Percentiles rank a stretch among this genome's conserved stretches.
Conservation (phyloP, 352 stramenopile species). For the Pythium oligandrum region DNA sequence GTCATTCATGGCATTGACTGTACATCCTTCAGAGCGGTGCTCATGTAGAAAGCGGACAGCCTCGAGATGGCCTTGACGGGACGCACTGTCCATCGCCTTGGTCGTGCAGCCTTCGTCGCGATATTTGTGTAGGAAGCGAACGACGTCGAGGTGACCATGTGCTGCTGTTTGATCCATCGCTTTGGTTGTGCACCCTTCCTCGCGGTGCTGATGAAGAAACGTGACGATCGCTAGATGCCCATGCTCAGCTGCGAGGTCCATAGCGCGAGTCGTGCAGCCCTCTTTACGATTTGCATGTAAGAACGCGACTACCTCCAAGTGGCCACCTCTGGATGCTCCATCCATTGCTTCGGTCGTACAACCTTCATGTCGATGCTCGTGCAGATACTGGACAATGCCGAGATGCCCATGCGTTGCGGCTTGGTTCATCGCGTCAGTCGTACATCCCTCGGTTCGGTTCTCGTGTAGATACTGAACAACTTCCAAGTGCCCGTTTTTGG, state of each 20-base stretch:
- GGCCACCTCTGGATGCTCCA: too few relatives aligned
- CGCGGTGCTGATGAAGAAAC: constrained; percentile 1
- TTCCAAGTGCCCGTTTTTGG: too few relatives aligned
- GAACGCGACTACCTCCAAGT: too few relatives aligned
- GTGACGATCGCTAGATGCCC: neutral
- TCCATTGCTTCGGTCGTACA: too few relatives aligned
- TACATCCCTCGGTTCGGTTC: too few relatives aligned
- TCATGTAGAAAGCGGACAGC: neutral
- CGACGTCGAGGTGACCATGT: neutral
- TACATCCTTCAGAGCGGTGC: neutral
- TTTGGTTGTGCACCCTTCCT: constrained; percentile 1
- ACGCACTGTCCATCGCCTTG: neutral
- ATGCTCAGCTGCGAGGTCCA: neutral
- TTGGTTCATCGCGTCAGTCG: too few relatives aligned
- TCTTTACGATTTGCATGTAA: too few relatives aligned
- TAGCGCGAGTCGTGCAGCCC: too few relatives aligned
- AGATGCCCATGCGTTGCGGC: too few relatives aligned
- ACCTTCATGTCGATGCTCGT: too few relatives aligned
- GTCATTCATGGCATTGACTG: neutral
- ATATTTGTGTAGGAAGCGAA: constrained; percentile 1
- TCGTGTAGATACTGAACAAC: too few relatives aligned
- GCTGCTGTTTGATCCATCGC: constrained; percentile 2
- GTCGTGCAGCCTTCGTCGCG: constrained; percentile 1
- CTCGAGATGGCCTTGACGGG: neutral
- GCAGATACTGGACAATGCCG: too few relatives aligned